These are phyloP conservation scores for Cryptococcus jaspeensis DNA, from an alignment of 1,284 basidiomycete genomes.

Conservation along the genomic window DNA sequence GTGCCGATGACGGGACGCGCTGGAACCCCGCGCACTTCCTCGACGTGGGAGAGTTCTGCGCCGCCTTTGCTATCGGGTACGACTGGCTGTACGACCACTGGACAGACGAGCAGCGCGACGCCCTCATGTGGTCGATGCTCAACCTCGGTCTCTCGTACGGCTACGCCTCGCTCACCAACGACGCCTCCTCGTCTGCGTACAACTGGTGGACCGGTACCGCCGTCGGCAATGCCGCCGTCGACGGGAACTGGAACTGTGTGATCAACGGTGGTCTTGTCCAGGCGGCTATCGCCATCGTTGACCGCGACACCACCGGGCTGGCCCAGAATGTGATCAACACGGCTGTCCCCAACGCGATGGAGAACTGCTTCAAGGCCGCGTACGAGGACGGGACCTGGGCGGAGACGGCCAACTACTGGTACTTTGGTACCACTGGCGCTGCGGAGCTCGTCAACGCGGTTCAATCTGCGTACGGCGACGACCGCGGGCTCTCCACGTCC, in stretches of 20 bases:
- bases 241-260: slow-evolving; percentile 95
- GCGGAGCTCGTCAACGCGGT: slow-evolving; percentile 89
- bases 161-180: slow-evolving; percentile 55
- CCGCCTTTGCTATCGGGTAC: slow-evolving; percentile 87
- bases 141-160: slow-evolving; percentile 73
- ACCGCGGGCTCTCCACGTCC: slow-evolving; percentile 67
- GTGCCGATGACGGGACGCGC: slow-evolving; percentile 56
- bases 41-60: slow-evolving; percentile 84
- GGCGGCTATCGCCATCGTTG: slow-evolving; percentile 84
- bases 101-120: slow-evolving; percentile 67
- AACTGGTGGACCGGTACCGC: slow-evolving; percentile 54
- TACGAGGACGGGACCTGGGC: slow-evolving; percentile 86
- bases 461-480: slow-evolving; percentile 77
- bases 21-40: slow-evolving; percentile 94
- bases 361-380: slow-evolving; percentile 69
- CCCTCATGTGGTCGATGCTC: slow-evolving; percentile 74
- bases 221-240: slow-evolving; percentile 37
- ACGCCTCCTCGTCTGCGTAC: slow-evolving; percentile 37
- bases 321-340: slow-evolving; percentile 65
- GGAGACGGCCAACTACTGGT: slow-evolving; percentile 96
- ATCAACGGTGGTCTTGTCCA: slow-evolving; percentile 89
- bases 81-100: slow-evolving; percentile 90
- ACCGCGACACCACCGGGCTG: slow-evolving; percentile 73
- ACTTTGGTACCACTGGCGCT: slow-evolving; percentile 88
- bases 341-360: slow-evolving; percentile 70